A percentile compares a stretch with the other conserved stretches of the same genome.
Conservation (phyloP, 768 basidiomycete genomes). For the Tulasnella sp. region DNA sequence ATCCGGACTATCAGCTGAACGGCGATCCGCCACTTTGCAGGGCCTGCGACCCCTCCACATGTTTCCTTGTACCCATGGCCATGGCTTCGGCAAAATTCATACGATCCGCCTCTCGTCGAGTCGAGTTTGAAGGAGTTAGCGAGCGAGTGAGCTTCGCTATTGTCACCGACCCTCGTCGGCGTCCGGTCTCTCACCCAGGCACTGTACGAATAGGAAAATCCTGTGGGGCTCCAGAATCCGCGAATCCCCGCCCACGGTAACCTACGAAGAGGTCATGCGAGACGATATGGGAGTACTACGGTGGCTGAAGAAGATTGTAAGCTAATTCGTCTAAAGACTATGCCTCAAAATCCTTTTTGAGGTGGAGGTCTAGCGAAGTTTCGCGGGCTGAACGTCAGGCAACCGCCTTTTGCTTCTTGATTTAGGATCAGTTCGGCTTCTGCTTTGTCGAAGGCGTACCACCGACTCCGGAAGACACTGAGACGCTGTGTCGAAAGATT, state of each 20-base stretch:
- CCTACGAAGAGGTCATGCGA: conserved; percentile 62
- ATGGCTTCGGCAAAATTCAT: conserved; percentile 69
- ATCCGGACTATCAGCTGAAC: neutral
- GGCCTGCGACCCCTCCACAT: conserved; percentile 52
- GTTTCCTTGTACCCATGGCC: conserved; percentile 79
- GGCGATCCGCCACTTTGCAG: conserved; percentile 23
- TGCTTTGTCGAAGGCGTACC: conserved; percentile 79
- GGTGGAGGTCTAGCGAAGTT: neutral
- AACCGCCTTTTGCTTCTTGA: neutral
- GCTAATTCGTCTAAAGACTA: conserved; percentile 22
- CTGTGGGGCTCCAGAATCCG: conserved; percentile 75
- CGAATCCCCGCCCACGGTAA: conserved; percentile 59
- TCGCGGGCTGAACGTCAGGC: neutral
- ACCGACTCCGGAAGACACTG: conserved; percentile 69
- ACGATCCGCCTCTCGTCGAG: conserved; percentile 48
- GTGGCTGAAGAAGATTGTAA: conserved; percentile 71
- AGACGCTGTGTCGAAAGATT: conserved; percentile 61
- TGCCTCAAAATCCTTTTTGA: neutral
- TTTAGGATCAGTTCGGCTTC: conserved; percentile 77
- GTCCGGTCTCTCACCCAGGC: neutral
- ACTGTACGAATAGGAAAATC: conserved; percentile 40
- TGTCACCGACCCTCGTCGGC: neutral
- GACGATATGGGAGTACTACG: conserved; percentile 58
- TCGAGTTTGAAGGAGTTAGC: neutral
- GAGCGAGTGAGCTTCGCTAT: neutral